phyloP scores from a whole-genome alignment of 2,329 filamentous ascomycete species.

The Penicillium sp. region DNA sequence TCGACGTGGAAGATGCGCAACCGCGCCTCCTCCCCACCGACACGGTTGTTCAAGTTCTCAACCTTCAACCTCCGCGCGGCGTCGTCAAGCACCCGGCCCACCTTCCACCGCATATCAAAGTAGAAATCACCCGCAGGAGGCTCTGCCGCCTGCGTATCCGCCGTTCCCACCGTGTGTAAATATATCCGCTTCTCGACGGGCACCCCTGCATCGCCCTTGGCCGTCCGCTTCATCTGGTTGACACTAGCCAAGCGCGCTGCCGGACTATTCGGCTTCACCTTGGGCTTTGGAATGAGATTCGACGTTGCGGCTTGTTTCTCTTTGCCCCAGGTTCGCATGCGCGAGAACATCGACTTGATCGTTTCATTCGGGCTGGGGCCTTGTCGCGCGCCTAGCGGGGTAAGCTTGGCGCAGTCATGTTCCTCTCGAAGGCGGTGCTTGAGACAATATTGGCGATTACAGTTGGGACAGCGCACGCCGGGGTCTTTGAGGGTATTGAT shows the following conservation, averaged over 20 bases:
- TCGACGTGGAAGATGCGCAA: conserved; percentile 90
- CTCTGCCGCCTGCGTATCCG: conserved; percentile 76
- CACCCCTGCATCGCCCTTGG: conserved; percentile 83
- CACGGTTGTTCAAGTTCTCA: conserved; percentile 43
- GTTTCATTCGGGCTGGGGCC: conserved; percentile 52
- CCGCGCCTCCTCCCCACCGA: conserved; percentile 56
- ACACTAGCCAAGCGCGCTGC: conserved; percentile 63
- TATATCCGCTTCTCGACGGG: conserved; percentile 81
- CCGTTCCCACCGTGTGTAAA: conserved; percentile 81
- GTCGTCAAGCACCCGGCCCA: conserved; percentile 58
- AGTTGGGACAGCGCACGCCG: conserved; percentile 46
- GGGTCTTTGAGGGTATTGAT: conserved; percentile 48
- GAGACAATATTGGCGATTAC: conserved; percentile 47
- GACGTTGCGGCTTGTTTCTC: conserved; percentile 63
- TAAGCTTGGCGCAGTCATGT: conserved; percentile 74
- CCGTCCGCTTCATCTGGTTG: conserved; percentile 73
- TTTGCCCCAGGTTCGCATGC: conserved; percentile 72
- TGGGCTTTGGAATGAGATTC: conserved; percentile 52
- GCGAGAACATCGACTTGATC: conserved; percentile 67
- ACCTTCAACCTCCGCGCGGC: conserved; percentile 39
- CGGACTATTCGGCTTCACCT: conserved; percentile 47
- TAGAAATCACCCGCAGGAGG: conserved; percentile 76
- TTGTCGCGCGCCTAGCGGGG: conserved; percentile 49
- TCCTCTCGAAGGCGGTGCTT: conserved; percentile 54
- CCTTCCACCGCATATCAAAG: conserved; percentile 79